Base-by-base conservation (phyloP, 2,329 filamentous ascomycete genomes). In the Cladosporium oxysporum region DNA sequence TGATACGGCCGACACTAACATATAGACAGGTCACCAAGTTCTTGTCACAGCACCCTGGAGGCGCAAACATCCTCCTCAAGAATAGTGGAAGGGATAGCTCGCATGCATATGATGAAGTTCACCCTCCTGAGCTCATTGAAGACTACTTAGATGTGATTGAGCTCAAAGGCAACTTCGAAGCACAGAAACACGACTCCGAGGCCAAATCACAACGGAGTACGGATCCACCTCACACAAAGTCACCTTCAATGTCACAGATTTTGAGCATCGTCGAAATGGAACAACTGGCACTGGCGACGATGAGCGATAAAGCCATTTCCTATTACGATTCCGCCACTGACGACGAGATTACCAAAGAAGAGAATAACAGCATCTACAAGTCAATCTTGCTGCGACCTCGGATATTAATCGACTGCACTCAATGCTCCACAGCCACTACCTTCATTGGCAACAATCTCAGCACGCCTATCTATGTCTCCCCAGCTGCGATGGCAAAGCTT, bases 241-340 rank as follows among this genome's bases (percentile, higher is more conserved):
- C 26, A 16, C 83, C 85, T 64, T 91, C 90, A 7, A 75, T 96
- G 6, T 83, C 85, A 0, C 80, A 83, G 65, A 71, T 75, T 18
- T 83, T 98, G 67, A 98, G 97, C 76, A 83, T 98, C 62, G 88
- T 96, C 75, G 94, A 98, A 77, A 91, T 98, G 71, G 93, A 97
- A 79, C 84, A 86, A 61, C 86, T 90, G 50, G 93, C 93, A n/a
- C 91, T 90, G 33, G 90, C 89, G 76, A 88, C 90, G 71, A 88
- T 98, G 66, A 90, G 88, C 70, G 85, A 87, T 70, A 96, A 94
- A 80, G 92, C 90, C 50, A 97, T 92, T 92, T 91, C 92, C 53
- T 98, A 98, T 82, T 98, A 98, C 83, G 96, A 87, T 80, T 97
- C 93, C 0, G 92, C 92, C 11, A 83, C 86, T 66, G 94, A 98